Conservation (phyloP, 371 early-diverging fungal species). For the Mucor racemosus region DNA sequence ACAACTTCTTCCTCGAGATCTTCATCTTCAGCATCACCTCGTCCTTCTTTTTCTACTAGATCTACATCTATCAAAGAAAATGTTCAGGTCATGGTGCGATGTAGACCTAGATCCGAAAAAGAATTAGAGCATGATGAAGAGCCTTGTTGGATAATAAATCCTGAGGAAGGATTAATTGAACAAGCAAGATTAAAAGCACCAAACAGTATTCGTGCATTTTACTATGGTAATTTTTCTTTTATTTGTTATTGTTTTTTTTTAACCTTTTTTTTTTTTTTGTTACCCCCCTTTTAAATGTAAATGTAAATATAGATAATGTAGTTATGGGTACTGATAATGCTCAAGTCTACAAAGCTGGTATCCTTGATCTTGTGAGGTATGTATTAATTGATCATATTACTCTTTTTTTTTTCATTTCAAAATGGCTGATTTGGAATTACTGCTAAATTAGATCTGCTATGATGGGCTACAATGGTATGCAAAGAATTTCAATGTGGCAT, state of each 20-base stretch:
- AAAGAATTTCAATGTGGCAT: background rate
- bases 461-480: slow-evolving; percentile 66
- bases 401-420: background rate
- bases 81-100: slow-evolving; percentile 48
- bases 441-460: slow-evolving; percentile 34
- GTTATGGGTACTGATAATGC: slow-evolving; percentile 30
- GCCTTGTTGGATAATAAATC: slow-evolving; percentile 29
- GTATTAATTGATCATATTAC: slow-evolving; percentile 1
- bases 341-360: slow-evolving; percentile 36
- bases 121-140: slow-evolving; percentile 25
- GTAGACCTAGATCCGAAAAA: slow-evolving; percentile 38
- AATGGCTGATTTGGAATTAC: background rate
- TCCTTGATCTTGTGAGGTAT: slow-evolving; percentile 42
- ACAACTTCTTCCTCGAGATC: slow-evolving; percentile 10
- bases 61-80: slow-evolving; percentile 35
- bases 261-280: background rate
- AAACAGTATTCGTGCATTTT: slow-evolving; percentile 12
- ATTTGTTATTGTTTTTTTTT: slow-evolving; percentile 2
- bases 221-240: slow-evolving; percentile 18
- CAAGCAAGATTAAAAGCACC: slow-evolving; percentile 15
- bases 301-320: slow-evolving; percentile 18
- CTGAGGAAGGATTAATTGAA: slow-evolving; percentile 25
- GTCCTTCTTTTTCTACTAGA: slow-evolving; percentile 15
- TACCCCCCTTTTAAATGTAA: background rate
- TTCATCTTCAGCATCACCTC: slow-evolving; percentile 4